Conservation (phyloP, 2,329 filamentous ascomycete genomes). For the Alternaria panax region DNA sequence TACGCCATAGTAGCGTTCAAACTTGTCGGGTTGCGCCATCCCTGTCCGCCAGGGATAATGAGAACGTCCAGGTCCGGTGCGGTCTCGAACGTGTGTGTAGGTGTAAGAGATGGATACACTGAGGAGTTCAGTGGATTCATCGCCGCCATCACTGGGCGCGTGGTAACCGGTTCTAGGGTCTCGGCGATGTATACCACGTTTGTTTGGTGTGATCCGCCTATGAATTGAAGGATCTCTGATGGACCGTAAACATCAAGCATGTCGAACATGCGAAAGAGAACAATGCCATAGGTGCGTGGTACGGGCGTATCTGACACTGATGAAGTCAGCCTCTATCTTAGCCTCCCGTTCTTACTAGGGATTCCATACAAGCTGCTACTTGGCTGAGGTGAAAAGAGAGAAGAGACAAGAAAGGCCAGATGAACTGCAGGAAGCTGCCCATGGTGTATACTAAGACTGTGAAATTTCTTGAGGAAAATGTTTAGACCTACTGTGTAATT, state of each 20-base stretch:
- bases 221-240: constrained; percentile 51
- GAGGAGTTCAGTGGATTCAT: constrained; percentile 38
- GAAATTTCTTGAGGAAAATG: background rate
- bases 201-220: constrained; percentile 33
- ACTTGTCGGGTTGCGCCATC: constrained; percentile 46
- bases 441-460: background rate
- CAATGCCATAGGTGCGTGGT: constrained; percentile 32
- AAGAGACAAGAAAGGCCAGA: background rate
- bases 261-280: constrained; percentile 42
- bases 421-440: constrained; percentile 6
- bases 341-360: background rate
- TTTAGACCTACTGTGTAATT: background rate
- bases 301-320: constrained; percentile 18
- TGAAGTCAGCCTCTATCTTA: background rate
- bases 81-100: constrained; percentile 62
- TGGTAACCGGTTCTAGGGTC: constrained; percentile 42
- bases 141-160: constrained; percentile 19
- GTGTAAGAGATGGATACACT: constrained; percentile 49
- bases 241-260: constrained; percentile 48
- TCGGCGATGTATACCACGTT: constrained; percentile 30
- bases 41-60: constrained; percentile 69
- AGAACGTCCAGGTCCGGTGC: constrained; percentile 66
- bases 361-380: constrained; percentile 3
- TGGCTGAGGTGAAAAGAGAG: background rate
- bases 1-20: constrained; percentile 41